Evolutionary conservation across 371 early-diverging fungal species (phyloP), one percentile per base, ranked within the genome.

Genomic region (Aphelidium insulamus): DNA sequence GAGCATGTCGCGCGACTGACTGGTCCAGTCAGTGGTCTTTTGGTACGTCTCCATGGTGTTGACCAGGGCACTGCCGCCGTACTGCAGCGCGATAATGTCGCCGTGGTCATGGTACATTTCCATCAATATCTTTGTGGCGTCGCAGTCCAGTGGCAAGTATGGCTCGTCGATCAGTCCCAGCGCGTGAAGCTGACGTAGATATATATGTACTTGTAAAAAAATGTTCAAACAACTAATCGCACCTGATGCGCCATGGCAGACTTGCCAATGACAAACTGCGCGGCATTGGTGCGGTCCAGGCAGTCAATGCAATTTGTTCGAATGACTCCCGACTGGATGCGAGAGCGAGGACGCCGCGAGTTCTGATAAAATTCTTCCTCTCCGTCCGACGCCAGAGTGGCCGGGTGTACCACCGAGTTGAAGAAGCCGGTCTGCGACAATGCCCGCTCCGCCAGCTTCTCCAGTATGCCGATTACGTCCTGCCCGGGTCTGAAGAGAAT

Each of bases 291-390:
- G 36, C 99, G 68, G 54, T 99, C 99, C 9, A 98, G 50, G 50
- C 95, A 98, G 48, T 99, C 99, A 35, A 99, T 91, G 41, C 99
- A 99, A 49, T 98, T 99, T 11, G 94, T 94, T 22, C 99, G 65
- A 4, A 95, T 66, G 0, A 97, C 73, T 5, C 95, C 95, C 14
- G 66, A 63, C 45, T 97, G 86, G 16, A 49, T 31, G 23, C 25
- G 26, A 4, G 33, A 17, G 4, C 21, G 14, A 26, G 23, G 11
- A 15, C 2, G 1, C 10, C 5, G 3, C n/a, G 1, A 21, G 1
- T 1, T 34, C 15, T 23, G 15, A 2, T 24, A 35, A 35, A 35
- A 35, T 35, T 21, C 11, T 38, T 2, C 16, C 28, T 15, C 19
- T 25, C 29, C 5, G 25, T 17, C n/a, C 30, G 23, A 11, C 14